Conservation (phyloP, 352 stramenopile species). For the Phytopythium litorale region DNA sequence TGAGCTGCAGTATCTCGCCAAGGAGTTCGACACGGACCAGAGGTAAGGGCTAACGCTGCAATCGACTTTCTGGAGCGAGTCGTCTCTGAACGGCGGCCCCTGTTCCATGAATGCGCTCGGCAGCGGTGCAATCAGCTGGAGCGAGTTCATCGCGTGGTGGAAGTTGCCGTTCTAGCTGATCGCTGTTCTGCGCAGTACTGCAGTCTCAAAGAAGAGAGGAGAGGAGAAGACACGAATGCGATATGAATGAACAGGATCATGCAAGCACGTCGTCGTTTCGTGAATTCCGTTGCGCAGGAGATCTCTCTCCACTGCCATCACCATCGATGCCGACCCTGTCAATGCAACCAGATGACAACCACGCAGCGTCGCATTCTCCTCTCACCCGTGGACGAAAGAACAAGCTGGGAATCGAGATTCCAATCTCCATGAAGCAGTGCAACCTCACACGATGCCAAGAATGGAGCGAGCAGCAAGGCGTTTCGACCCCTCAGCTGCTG, state of each 20-base stretch:
- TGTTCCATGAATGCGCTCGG: not conserved
- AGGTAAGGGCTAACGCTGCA: slow-evolving; percentile 21
- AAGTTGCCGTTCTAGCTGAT: slow-evolving; percentile 54
- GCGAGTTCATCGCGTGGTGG: slow-evolving; percentile 79
- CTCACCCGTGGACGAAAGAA: not conserved
- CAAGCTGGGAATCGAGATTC: not conserved
- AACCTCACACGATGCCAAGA: not conserved
- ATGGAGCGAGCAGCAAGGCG: not conserved
- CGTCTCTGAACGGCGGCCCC: not conserved
- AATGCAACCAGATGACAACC: not conserved
- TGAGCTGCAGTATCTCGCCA: slow-evolving; percentile 64
- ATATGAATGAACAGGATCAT: not conserved
- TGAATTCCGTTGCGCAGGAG: not conserved
- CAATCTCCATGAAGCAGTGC: not conserved
- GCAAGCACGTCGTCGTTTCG: not conserved
- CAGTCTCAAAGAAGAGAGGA: not conserved
- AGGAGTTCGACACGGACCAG: slow-evolving; percentile 68
- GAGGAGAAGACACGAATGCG: not conserved
- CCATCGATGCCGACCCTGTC: not conserved
- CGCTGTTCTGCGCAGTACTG: not conserved
- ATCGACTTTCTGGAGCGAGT: not conserved
- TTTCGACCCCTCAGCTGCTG: not conserved
- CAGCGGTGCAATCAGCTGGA: slow-evolving; percentile 64
- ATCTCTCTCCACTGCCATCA: not conserved
- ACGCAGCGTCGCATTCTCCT: not conserved